Evolutionary conservation across 345 rosid genomes (phyloP).

Genomic region (Pugionium dolabratum): DNA sequence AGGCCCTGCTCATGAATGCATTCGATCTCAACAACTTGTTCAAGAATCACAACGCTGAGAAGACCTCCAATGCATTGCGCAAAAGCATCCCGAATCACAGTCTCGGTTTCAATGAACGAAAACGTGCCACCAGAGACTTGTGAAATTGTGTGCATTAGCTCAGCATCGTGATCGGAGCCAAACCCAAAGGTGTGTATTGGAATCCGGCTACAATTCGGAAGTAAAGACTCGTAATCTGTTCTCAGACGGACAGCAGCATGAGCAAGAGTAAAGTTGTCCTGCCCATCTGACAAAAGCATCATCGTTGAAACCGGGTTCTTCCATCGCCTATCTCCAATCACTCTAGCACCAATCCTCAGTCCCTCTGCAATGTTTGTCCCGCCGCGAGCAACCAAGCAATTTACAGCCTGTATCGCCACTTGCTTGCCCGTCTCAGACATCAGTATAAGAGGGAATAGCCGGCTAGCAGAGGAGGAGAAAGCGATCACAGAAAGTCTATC

Average conservation of each 20-base stretch:
- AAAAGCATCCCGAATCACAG: constrained; percentile 88
- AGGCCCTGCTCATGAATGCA: constrained; percentile 49
- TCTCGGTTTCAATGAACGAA: constrained; percentile 87
- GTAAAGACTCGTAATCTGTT: constrained; percentile 58
- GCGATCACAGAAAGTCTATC: constrained; percentile 89
- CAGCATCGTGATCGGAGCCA: constrained; percentile 88
- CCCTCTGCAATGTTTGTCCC: constrained; percentile 96
- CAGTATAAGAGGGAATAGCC: constrained; percentile 70
- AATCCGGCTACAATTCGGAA: constrained; percentile 52
- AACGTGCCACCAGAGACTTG: constrained; percentile 83
- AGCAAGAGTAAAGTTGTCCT: constrained; percentile 63
- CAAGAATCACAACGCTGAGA: constrained; percentile 82
- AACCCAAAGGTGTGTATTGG: constrained; percentile 94
- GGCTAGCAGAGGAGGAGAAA: constrained; percentile 77
- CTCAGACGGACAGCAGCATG: constrained; percentile 35
- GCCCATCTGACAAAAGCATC: constrained; percentile 89
- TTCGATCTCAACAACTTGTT: constrained; percentile 57
- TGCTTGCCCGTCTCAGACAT: constrained; percentile 77
- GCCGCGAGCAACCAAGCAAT: constrained; percentile 68
- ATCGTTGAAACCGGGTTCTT: constrained; percentile 80
- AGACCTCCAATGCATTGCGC: constrained; percentile 99
- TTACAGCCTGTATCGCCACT: constrained; percentile 72
- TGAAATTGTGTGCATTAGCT: constrained; percentile 80
- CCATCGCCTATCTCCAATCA: constrained; percentile 65
- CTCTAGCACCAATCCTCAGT: constrained; percentile 74